Evolutionary conservation across 2,329 filamentous ascomycete genomes (phyloP).

Genomic region (Fusarium verrucosum): DNA sequence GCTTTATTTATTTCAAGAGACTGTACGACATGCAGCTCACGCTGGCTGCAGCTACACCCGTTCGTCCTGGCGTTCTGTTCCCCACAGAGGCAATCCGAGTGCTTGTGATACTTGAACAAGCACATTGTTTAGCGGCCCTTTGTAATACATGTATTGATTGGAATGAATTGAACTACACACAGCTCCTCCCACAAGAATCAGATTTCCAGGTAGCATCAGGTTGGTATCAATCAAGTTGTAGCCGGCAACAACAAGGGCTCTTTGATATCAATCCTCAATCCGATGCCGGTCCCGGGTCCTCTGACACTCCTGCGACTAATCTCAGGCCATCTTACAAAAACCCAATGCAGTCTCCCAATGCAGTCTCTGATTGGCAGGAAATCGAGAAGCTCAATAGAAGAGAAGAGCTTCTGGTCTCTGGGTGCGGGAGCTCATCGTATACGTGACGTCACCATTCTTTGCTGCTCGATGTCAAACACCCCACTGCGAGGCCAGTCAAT

Average conservation of each 20-base stretch:
- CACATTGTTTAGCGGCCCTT: conserved; percentile 3
- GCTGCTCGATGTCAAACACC: conserved; percentile 20
- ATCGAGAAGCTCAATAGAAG: conserved; percentile 8
- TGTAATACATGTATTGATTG: background rate
- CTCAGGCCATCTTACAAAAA: background rate
- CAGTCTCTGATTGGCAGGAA: conserved; percentile 16
- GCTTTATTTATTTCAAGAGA: conserved; percentile 22
- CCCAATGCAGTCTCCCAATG: background rate
- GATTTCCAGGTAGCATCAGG: background rate
- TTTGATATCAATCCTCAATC: background rate
- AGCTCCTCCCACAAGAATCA: no score
- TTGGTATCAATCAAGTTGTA: background rate
- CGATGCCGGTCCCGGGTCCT: background rate
- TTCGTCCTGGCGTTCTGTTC: no score
- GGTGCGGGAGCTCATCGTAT: background rate
- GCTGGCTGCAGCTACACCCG: no score
- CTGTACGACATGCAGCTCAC: background rate
- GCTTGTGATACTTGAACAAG: background rate
- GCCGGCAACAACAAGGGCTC: background rate
- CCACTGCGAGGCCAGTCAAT: conserved; percentile 16
- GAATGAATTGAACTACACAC: no score
- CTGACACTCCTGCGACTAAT: background rate
- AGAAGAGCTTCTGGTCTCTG: conserved; percentile 6
- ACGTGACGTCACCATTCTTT: conserved; percentile 35
- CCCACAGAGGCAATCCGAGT: no score